Evolutionary conservation across 176 grass and related monocot genomes (phyloP), one percentile per base, ranked within the genome.

Genomic region (Eragrostis nindensis): DNA sequence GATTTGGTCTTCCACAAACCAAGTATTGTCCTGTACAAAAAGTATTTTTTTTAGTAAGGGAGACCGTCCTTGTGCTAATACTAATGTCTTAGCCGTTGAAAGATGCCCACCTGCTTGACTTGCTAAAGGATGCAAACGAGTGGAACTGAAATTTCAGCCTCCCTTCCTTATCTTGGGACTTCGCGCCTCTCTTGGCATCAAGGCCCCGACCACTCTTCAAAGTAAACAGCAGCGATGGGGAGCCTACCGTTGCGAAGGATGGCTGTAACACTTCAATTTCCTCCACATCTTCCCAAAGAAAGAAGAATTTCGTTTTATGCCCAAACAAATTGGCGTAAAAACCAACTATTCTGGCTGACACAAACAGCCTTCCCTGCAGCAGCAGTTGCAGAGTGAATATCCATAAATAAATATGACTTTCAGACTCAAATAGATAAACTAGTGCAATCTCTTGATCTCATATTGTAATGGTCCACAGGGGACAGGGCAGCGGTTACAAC

Each of bases 271-370:
- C 92, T 86, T 91, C 73, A 7, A 98, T 89, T 41, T 90, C 86
- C 17, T 98, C 86, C 8, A 98, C 84, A 27, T 98, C 90, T 75
- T 95, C 92, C 92, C 95, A 98, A 39, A 95, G 81, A 78, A 95
- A 93, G 75, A 91, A 98, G 75, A 98, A 95, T 76, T 89, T 98
- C 8, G 95, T 98, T 90, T 98, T 95, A 41, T 93, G 88, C 54
- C 92, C 95, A 67, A 95, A 95, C 12, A 98, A 16, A 85, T 98
- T 98, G 59, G 90, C 73, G 26, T 93, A 91, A 65, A 98, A 98
- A 17, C 92, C 92, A 76, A 98, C 71, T 43, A 91, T 80, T 86
- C 95, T 94, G 49, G 95, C 78, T 5, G 92, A 98, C 65, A 98
- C 67, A 82, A 89, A 98, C 8, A 93, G 66, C 84, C 88, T 95